Conservation (phyloP, 495 filamentous ascomycete genomes). For the Hyphodiscus hymeniophilus region DNA sequence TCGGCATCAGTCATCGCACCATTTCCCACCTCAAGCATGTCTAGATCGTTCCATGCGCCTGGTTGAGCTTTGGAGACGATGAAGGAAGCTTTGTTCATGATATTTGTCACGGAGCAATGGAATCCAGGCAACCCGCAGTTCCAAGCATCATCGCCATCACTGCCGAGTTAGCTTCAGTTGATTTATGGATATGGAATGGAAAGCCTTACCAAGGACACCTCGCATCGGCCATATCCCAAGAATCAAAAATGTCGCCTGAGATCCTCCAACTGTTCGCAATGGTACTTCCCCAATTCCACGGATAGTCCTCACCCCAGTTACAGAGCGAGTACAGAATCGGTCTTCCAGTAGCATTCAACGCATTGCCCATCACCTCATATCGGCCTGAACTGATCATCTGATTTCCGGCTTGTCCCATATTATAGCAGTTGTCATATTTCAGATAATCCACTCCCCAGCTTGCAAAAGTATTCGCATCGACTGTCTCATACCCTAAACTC, state of each 20-base stretch:
- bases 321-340: conserved; percentile 59
- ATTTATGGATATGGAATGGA: neutral
- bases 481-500: conserved; percentile 49
- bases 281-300: conserved; percentile 47
- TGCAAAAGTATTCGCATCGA: conserved; percentile 54
- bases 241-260: conserved; percentile 39
- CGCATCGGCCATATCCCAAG: conserved; percentile 20
- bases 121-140: conserved; percentile 43
- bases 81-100: conserved; percentile 49
- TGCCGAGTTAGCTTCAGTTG: neutral
- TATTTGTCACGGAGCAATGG: conserved; percentile 37
- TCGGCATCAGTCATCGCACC: conserved; percentile 42
- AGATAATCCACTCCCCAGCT: conserved; percentile 64
- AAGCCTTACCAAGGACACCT: conserved; percentile 29
- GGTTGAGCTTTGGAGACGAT: conserved; percentile 41
- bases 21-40: conserved; percentile 67
- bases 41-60: conserved; percentile 52
- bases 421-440: conserved; percentile 69
- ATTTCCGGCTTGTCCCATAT: conserved; percentile 41
- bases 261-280: conserved; percentile 52
- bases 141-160: conserved; percentile 30
- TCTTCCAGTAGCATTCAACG: conserved; percentile 42
- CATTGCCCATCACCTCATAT: conserved; percentile 53
- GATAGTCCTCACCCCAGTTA: conserved; percentile 36
- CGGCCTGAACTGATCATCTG: conserved; percentile 39